These are phyloP conservation scores for Torrubiella hemipterigena DNA, from an alignment of 2,329 filamentous ascomycete species.

Conservation along the genomic window DNA sequence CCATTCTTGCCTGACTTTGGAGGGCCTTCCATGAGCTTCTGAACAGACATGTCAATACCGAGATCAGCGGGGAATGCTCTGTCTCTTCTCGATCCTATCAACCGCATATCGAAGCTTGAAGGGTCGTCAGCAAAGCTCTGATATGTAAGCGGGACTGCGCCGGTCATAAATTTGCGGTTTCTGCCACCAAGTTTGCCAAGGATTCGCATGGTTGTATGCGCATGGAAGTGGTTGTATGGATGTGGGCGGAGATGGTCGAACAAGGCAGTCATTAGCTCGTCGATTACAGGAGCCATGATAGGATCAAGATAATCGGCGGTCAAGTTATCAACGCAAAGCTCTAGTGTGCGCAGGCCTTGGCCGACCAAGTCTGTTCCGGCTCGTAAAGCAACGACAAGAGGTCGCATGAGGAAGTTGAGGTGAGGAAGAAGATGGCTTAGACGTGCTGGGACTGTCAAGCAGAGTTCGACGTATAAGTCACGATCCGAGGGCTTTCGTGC, in stretches of 20 bases:
- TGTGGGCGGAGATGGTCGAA: conserved; percentile 92
- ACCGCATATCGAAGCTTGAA: conserved; percentile 74
- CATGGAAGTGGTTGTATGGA: conserved; percentile 94
- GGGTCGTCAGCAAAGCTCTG: conserved; percentile 79
- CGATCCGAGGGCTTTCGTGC: conserved; percentile 83
- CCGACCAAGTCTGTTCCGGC: conserved; percentile 89
- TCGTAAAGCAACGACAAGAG: conserved; percentile 86
- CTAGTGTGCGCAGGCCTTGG: conserved; percentile 83
- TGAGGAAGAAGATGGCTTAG: conserved; percentile 92
- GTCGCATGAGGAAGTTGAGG: conserved; percentile 92
- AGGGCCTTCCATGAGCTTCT: conserved; percentile 71
- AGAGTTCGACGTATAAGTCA: conserved; percentile 94
- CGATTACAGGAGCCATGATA: conserved; percentile 98
- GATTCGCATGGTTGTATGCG: conserved; percentile 95
- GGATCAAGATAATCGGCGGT: conserved; percentile 96
- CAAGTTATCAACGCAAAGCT: conserved; percentile 95
- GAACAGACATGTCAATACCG: conserved; percentile 79
- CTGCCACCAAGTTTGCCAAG: conserved; percentile 90
- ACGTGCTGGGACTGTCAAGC: conserved; percentile 85
- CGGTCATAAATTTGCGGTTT: conserved; percentile 90
- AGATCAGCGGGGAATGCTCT: conserved; percentile 77
- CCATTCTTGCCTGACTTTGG: conserved; percentile 44
- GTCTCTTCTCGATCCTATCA: conserved; percentile 83
- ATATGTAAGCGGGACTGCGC: conserved; percentile 72
- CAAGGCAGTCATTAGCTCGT: conserved; percentile 93